Evolutionary conservation across 2,329 filamentous ascomycete species (phyloP).

Genomic region (Rutstroemia sp.): DNA sequence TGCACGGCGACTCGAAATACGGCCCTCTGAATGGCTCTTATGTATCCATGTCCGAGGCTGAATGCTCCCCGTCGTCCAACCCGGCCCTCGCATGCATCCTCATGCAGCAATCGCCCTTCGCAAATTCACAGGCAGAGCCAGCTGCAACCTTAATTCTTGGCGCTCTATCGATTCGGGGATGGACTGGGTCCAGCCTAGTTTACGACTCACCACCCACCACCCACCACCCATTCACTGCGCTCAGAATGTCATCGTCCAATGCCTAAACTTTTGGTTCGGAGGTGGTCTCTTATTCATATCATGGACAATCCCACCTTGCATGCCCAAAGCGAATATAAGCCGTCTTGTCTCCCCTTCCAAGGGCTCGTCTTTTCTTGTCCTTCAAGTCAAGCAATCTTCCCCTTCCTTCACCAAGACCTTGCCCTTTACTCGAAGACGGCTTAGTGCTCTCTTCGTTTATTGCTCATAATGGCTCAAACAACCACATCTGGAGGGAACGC

Average conservation of each 20-base stretch:
- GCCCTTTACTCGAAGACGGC: background rate
- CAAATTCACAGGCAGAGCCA: no score
- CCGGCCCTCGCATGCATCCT: no score
- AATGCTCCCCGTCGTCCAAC: no score
- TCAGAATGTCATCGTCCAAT: background rate
- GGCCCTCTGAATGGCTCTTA: no score
- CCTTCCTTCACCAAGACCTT: background rate
- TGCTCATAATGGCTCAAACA: slow-evolving; percentile 39
- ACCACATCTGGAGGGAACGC: slow-evolving; percentile 56
- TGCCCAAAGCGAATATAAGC: slow-evolving; percentile 1
- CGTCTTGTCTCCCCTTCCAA: background rate
- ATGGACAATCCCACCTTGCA: background rate
- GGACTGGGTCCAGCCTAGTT: background rate
- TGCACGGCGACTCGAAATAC: no score
- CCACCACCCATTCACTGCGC: background rate
- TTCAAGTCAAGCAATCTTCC: slow-evolving; percentile 13
- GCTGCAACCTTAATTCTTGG: no score
- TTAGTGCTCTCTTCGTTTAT: slow-evolving; percentile 45
- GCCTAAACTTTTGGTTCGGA: slow-evolving; percentile 8
- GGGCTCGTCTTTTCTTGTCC: background rate
- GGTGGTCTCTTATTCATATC: background rate
- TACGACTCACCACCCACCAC: background rate
- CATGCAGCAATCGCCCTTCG: no score
- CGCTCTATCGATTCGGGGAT: background rate
- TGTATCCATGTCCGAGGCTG: no score